Evolutionary conservation across 495 filamentous ascomycete species (phyloP).

Genomic region (Astrocystis sublimbata): DNA sequence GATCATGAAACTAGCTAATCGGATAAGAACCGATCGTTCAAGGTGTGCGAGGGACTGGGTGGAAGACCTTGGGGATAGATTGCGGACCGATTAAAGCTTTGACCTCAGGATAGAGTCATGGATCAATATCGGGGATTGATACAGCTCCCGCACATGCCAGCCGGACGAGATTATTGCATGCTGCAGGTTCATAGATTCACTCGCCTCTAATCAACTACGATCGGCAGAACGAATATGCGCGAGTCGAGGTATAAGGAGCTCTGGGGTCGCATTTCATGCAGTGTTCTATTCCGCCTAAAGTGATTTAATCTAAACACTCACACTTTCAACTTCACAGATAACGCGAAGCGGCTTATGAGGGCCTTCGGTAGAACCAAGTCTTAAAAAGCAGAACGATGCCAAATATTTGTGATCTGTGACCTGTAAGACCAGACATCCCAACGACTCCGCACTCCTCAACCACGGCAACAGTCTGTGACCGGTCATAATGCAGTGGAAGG

Average conservation of each 20-base stretch:
- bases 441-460: conserved; percentile 22
- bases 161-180: neutral
- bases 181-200: neutral
- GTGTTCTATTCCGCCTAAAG: conserved; percentile 34
- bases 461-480: conserved; percentile 20
- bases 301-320: conserved; percentile 36
- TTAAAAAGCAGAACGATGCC: conserved; percentile 1
- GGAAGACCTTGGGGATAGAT: no score
- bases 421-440: conserved; percentile 17
- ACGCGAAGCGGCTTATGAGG: conserved; percentile 29
- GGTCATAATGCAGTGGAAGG: conserved; percentile 41
- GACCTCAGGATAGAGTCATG: no score
- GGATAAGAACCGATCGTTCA: no score
- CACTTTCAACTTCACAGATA: conserved; percentile 29
- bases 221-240: conserved; percentile 20
- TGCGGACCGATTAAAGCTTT: no score
- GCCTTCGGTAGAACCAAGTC: neutral
- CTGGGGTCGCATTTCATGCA: conserved; percentile 13
- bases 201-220: conserved; percentile 4
- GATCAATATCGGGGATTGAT: no score
- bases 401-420: conserved; percentile 25
- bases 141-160: no score
- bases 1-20: no score
- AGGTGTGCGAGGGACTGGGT: no score
- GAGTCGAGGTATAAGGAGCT: conserved; percentile 17